Base-by-base conservation (phyloP, 106 monocot genomes). In the Amphibolis antarctica region DNA sequence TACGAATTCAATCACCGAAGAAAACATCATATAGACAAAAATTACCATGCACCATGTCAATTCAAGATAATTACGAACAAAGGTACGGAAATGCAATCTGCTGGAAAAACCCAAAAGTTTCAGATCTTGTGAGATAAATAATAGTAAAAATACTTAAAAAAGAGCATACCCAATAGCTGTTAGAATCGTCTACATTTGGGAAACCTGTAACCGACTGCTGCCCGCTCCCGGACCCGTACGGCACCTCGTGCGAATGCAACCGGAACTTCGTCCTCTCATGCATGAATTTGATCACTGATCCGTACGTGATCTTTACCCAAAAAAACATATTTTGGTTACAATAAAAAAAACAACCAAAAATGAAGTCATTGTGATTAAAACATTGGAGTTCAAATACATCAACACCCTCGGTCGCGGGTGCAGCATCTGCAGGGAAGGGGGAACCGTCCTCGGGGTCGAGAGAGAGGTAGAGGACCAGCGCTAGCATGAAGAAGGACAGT, bases 201-300 rank as follows among this genome's bases (percentile, higher is more conserved):
- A 84, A 84, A 17, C 92, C 86, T 9, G 92, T 92, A 12, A 92
- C 86, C 3, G 92, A 87, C 62, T 86, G 92, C 70, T 92, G 92
- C 42, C 84, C 86, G 65, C 92, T 92, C 11, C 92, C 92, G 14
- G 86, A 82, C 29, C 92, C 83, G 28, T 86, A 92, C 0, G 86
- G 92, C 30, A 92, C 86, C 4, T 92, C 86, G 65, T 92, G 86
- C 43, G 92, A 92, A 65, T 87, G 92, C 79, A 92, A 42, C 19
- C 86, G 71, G 42, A 74, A 77, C 79, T 78, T 92, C 1, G 86
- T 82, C 76, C 30, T 84, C 84, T 87, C 86, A 64, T 92, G 92
- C 86, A 92, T 92, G 73, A 92, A 42, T 62, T 92, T 92, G 9
- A 92, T 65, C 23, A 68, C 77, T 1, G 77, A 75, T 26, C 86